Evolutionary conservation across 2,329 filamentous ascomycete genomes (phyloP), one percentile per base, ranked within the genome.

Genomic region (Pseudocercospora fijiensis): DNA sequence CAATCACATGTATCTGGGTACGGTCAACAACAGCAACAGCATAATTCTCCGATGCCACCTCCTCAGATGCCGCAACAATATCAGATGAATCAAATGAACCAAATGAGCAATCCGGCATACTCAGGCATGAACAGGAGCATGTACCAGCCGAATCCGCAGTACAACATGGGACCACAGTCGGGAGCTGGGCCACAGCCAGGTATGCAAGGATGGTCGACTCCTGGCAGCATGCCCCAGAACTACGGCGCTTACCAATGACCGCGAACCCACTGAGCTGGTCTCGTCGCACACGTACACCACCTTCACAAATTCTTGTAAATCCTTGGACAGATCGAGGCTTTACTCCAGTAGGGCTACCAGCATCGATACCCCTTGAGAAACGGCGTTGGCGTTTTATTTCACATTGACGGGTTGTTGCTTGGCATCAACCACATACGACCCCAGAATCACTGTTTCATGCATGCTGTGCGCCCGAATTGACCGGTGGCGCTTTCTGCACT

Each of bases 201-300:
- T 43, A 83, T 83, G 81, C 81, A 81, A 67, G 80, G 80, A 47
- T 83, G 81, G 81, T 76, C 80, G 57, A 78, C 78, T 63, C 77
- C 79, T 56, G 76, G 70, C 53, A 71, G 73, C 45, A 78, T 77
- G 70, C 75, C 78, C 61, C 79, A 79, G 70, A 69, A 69, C 52
- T 69, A 69, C 61, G 62, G 62, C 59, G 63, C 59, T 18, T 68
- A 69, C 60, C 67, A 69, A 62, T 68, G 49, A 57, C 58, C 47
- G 28, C 45, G 56, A 27, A 53, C 27, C 57, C 43, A 28, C 43
- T 33, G 33, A 45, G 18, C 30, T 27, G 59, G 63, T 28, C 22
- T 49, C 41, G 59, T 59, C 51, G 53, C 27, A 62, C 51, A 45
- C 56, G 56, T 58, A 52, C 53, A 62, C 43, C 51, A 28, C 47